Percentiles rank a stretch among this genome's conserved stretches.
phyloP scores from a whole-genome alignment of 495 filamentous ascomycete genomes.

The Cercophora newfieldiana region DNA sequence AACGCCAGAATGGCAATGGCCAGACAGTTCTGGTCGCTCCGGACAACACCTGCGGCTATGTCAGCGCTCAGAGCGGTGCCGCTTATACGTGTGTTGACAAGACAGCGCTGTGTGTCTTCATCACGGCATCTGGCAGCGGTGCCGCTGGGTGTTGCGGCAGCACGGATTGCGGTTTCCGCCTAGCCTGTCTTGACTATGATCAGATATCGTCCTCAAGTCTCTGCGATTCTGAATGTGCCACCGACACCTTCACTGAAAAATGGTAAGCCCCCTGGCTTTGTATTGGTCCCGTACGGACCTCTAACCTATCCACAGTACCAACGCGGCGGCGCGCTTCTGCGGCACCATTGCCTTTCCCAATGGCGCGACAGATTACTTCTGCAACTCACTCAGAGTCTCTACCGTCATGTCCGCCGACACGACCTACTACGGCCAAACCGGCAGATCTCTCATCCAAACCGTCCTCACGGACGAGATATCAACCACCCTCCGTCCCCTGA shows the following conservation, averaged over 20 bases:
- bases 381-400: slow-evolving; percentile 29
- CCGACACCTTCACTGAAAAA: slow-evolving; percentile 14
- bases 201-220: slow-evolving; percentile 3
- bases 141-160: slow-evolving; percentile 28
- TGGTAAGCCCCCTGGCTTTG: neutral
- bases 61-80: slow-evolving; percentile 41
- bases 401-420: slow-evolving; percentile 37
- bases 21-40: slow-evolving; percentile 43
- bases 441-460: slow-evolving; percentile 31
- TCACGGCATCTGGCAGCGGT: slow-evolving; percentile 7
- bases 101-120: slow-evolving; percentile 8
- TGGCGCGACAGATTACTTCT: slow-evolving; percentile 43
- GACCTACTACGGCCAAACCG: slow-evolving; percentile 37
- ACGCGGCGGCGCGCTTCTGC: slow-evolving; percentile 32
- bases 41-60: slow-evolving; percentile 52
- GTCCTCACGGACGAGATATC: slow-evolving; percentile 13
- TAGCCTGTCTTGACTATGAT: slow-evolving; percentile 10
- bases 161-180: slow-evolving; percentile 11
- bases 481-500: slow-evolving; percentile 3
- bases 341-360: slow-evolving; percentile 39
- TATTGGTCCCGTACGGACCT: neutral
- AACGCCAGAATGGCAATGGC: slow-evolving; percentile 29
- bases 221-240: slow-evolving; percentile 13
- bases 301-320: slow-evolving; percentile 27
- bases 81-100: slow-evolving; percentile 28